Evolutionary conservation across 1,284 basidiomycete species (phyloP), one percentile per base, ranked within the genome.

Genomic region (Moesziomyces sp.): DNA sequence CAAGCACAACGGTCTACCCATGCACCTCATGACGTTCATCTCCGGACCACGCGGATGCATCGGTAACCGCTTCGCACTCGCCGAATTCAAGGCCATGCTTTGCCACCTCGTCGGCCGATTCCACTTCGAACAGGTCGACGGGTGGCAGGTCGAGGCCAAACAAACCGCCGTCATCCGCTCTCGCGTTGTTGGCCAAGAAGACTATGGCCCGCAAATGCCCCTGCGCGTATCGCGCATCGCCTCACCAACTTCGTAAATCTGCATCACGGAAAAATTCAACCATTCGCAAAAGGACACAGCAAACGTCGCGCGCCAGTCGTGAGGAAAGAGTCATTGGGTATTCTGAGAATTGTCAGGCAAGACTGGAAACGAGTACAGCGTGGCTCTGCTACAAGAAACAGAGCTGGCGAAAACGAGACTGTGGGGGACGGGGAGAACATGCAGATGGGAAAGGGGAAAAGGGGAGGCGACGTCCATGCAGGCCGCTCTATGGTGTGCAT

Each of bases 71-170:
- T 82, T 82, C 61, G 79, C 77, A 0, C 56, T 80, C 21, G 70
- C 74, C 6, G 81, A 83, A 38, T 80, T 83, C 68, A 82, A 81
- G 53, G 65, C 76, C 9, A 74, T 83, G 52, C 50, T 78, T 8
- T 69, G 62, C 38, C 56, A 64, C n/a, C 44, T 83, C 11, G 33
- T 82, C 2, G 62, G 70, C 19, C 33, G 46, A 4, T 77, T 82
- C 52, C 42, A 71, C 5, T 81, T 80, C 28, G 71, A 75, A 3
- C 13, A 40, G 11, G 74, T 76, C 3, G 23, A 65, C 2, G 77
- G 64, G 1, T 80, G 76, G 78, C 60, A 77, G 55, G 40, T 80
- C 26, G 71, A 78, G 43, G 60, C 56, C 2, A 78, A 77, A 43
- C 78, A 80, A 45, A 67, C 55, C 14, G 64, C 67, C 13, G 76